phyloP scores from a whole-genome alignment of 2,329 filamentous ascomycete genomes.

The Rutstroemia sp. region DNA sequence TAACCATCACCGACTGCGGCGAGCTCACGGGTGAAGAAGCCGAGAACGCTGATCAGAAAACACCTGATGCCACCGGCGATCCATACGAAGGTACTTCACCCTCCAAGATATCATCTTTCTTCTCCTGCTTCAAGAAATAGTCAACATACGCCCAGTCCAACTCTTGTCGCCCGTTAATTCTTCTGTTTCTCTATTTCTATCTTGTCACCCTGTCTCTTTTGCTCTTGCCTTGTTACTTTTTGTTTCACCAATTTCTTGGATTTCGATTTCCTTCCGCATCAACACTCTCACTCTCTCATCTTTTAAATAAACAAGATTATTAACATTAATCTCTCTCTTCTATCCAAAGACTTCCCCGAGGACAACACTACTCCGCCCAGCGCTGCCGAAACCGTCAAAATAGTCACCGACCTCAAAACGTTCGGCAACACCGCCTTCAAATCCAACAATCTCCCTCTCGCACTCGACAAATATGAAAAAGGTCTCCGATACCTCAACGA shows the following conservation, averaged over 20 bases:
- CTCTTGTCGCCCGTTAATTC: background rate
- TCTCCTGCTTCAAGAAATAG: constrained; percentile 4
- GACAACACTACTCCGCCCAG: constrained; percentile 57
- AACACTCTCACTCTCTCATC: background rate
- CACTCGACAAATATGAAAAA: constrained; percentile 91
- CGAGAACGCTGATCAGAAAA: constrained; percentile 57
- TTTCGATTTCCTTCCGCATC: too few species aligned
- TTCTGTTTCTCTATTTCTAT: background rate
- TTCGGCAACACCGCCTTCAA: constrained; percentile 94
- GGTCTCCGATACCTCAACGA: constrained; percentile 83
- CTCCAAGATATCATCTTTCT: background rate
- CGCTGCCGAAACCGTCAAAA: constrained; percentile 64
- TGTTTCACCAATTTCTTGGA: background rate
- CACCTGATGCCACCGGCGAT: constrained; percentile 76
- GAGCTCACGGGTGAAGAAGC: constrained; percentile 70
- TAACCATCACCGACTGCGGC: constrained; percentile 74
- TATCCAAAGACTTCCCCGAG: constrained; percentile 68
- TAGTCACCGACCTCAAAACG: constrained; percentile 79
- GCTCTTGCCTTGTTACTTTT: background rate
- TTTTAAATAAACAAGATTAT: background rate
- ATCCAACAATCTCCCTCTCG: constrained; percentile 57
- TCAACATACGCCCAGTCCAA: background rate
- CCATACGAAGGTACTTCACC: constrained; percentile 55
- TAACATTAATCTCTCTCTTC: background rate
- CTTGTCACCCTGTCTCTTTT: background rate